These are phyloP conservation scores for Epichloe sylvatica DNA, from an alignment of 2,329 filamentous ascomycete genomes.

Conservation along the genomic window DNA sequence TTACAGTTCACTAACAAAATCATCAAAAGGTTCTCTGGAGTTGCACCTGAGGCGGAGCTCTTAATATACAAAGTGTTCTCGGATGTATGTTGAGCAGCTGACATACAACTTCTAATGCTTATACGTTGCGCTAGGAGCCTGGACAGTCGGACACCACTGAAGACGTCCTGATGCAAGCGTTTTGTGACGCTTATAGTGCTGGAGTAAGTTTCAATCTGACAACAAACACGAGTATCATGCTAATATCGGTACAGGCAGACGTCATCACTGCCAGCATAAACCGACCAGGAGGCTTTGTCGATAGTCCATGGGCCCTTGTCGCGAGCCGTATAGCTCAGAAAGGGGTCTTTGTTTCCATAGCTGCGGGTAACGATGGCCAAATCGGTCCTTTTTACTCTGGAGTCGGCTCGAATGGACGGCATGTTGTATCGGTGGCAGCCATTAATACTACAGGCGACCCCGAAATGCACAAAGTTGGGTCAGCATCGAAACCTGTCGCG, in stretches of 20 bases:
- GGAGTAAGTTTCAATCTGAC: constrained; percentile 12
- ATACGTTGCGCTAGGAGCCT: not conserved
- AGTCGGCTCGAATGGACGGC: constrained; percentile 18
- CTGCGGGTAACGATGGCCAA: constrained; percentile 37
- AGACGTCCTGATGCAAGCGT: constrained; percentile 21
- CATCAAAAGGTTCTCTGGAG: constrained; percentile 25
- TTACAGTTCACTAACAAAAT: not conserved
- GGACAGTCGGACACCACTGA: constrained; percentile 14
- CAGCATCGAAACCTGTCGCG: constrained; percentile 19
- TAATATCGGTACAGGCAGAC: constrained; percentile 19
- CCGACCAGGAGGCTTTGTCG: constrained; percentile 22
- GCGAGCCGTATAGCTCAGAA: constrained; percentile 26
- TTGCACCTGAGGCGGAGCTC: constrained; percentile 30
- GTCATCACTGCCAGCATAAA: constrained; percentile 30
- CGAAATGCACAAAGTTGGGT: constrained; percentile 16
- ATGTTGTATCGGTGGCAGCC: constrained; percentile 23
- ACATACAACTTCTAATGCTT: not conserved
- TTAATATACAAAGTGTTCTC: constrained; percentile 32
- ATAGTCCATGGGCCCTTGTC: constrained; percentile 29
- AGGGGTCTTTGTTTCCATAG: constrained; percentile 35
- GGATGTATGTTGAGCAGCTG: constrained; percentile 10
- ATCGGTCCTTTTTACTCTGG: constrained; percentile 34
- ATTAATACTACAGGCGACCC: constrained; percentile 30
- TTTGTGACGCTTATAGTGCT: constrained; percentile 23
- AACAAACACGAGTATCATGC: not conserved